A percentile compares a stretch with the other conserved stretches of the same genome.
Conservation (phyloP, 2,329 filamentous ascomycete species). For the Hymenoscyphus repandus region DNA sequence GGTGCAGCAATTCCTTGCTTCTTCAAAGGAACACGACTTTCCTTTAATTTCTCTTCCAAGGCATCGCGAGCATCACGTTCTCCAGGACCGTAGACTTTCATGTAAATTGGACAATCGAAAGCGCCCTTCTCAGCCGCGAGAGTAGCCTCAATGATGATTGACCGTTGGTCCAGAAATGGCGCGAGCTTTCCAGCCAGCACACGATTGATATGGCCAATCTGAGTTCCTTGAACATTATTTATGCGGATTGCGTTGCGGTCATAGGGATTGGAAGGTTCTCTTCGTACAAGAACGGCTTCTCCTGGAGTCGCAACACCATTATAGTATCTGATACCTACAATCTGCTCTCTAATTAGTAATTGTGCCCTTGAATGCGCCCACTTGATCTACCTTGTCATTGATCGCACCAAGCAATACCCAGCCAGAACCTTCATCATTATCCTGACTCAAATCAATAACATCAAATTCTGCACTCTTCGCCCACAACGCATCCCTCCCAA, state of each 20-base stretch:
- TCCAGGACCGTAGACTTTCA: conserved; percentile 65
- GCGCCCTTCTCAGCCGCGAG: conserved; percentile 60
- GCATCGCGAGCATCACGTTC: conserved; percentile 45
- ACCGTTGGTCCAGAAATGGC: conserved; percentile 60
- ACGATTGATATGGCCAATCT: conserved; percentile 75
- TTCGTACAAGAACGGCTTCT: conserved; percentile 55
- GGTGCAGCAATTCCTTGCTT: conserved; percentile 31
- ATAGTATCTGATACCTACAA: conserved; percentile 54
- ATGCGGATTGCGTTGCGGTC: conserved; percentile 74
- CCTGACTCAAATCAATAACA: conserved; percentile 28
- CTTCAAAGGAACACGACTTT: conserved; percentile 53
- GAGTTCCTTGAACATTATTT: conserved; percentile 66
- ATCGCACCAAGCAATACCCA: conserved; percentile 27
- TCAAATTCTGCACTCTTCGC: conserved; percentile 23
- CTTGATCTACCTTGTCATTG: conserved; percentile 35
- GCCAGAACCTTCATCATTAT: conserved; percentile 26
- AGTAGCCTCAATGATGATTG: conserved; percentile 61
- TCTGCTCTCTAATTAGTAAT: conserved; percentile 13
- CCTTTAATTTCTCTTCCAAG: conserved; percentile 58
- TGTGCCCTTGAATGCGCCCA: not conserved
- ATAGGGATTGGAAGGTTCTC: conserved; percentile 65
- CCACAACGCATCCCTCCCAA: conserved; percentile 15
- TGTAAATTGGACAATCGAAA: conserved; percentile 67
- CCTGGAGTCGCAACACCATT: conserved; percentile 54
- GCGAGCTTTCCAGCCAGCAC: conserved; percentile 65